Evolutionary conservation across 495 filamentous ascomycete species (phyloP), one percentile per base, ranked within the genome.

Genomic region (Pyrenula massariospora): DNA sequence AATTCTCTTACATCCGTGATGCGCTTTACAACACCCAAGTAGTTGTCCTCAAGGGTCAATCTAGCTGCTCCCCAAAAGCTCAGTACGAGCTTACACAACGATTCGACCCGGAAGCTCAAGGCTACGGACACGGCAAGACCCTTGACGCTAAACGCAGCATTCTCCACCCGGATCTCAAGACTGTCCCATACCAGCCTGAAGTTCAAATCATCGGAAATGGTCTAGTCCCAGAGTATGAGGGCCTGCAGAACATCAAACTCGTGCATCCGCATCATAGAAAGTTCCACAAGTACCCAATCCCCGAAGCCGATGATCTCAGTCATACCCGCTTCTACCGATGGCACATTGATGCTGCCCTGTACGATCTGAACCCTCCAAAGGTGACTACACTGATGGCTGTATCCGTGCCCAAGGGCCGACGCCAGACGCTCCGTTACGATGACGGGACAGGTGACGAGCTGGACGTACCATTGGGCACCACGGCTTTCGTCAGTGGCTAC

Each of bases 201-300:
- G 85, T 89, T 3, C 86, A 89, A 60, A 80, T 88, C 50, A 88
- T 89, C 61, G 86, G 86, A 48, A 87, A 89, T 65, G 85, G 86
- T 15, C 72, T 76, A 59, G 72, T 88, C 1, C 65, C 76, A 2
- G 70, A 73, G 2, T 88, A 86, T 57, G 84, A 88, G 65, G 85
- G 85, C 0, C 71, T 89, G 2, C 65, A 77, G 55, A 75, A 88
- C 64, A 74, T 88, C 63, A 77, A 73, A 42, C 74, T 89, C n/a
- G 73, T 72, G 55, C 86, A 89, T 63, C 86, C 86, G 0, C 85
- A 89, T 62, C 85, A 89, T 73, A 77, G 75, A 55, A 86, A 80
- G 19, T 89, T 89, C 65, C 85, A 88, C 65, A 79, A 82, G 50
- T 75, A 80, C 42, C 62, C 74, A 48, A 80, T 89, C 59, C 77